Evolutionary conservation across 1,284 basidiomycete genomes (phyloP).

Genomic region (Cystobasidium pallidum): DNA sequence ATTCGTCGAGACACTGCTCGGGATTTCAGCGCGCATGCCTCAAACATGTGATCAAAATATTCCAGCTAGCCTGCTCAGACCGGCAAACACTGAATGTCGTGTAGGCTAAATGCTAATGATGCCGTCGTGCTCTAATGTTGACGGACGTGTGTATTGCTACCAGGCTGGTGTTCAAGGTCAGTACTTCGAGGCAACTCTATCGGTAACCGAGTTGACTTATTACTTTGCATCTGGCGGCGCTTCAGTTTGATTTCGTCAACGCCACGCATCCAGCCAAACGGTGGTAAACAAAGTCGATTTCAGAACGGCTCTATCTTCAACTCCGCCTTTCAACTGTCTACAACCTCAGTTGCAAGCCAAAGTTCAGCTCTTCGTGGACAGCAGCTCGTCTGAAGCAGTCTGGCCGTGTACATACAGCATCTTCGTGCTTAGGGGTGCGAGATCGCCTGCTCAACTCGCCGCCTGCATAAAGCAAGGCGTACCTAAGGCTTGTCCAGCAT

Average conservation of each 20-base stretch:
- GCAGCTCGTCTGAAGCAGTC: not conserved
- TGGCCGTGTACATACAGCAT: not conserved
- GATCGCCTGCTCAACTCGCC: slow-evolving; percentile 1
- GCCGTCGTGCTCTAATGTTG: not conserved
- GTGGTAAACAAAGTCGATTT: slow-evolving; percentile 28
- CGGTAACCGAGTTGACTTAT: not conserved
- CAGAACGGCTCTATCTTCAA: slow-evolving; percentile 12
- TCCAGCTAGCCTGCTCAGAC: not conserved
- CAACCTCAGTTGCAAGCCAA: slow-evolving; percentile 2
- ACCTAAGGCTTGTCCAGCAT: not conserved
- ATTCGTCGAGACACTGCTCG: slow-evolving; percentile 3
- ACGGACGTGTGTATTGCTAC: not conserved
- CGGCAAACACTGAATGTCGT: slow-evolving; percentile 3
- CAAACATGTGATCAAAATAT: slow-evolving; percentile 41
- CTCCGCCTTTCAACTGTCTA: slow-evolving; percentile 4
- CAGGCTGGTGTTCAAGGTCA: not conserved
- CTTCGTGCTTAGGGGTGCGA: not conserved
- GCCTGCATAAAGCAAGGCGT: slow-evolving; percentile 15
- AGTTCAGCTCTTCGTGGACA: not conserved
- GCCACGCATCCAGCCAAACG: slow-evolving; percentile 3
- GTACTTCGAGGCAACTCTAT: not conserved
- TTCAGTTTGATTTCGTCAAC: not conserved
- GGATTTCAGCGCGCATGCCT: slow-evolving; percentile 8
- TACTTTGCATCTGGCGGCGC: not conserved
- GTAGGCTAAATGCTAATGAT: not conserved